Conservation (phyloP, 805 yeast genomes). For the Zygoascus bituminiphila region DNA sequence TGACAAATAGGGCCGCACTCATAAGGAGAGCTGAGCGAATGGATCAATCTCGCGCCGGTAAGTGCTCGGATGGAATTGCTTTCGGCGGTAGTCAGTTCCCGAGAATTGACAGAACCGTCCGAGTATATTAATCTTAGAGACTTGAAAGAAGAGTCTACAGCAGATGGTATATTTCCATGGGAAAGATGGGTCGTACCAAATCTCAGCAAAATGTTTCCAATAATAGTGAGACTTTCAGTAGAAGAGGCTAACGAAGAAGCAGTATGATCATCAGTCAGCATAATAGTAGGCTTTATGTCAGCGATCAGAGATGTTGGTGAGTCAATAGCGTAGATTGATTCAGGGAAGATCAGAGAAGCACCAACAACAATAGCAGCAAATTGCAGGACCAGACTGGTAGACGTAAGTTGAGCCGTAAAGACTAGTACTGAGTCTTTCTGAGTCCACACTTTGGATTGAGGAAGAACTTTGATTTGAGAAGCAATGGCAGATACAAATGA, state of each 20-base stretch:
- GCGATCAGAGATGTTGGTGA: constrained; percentile 19
- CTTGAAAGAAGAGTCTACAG: constrained; percentile 20
- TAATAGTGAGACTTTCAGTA: constrained; percentile 18
- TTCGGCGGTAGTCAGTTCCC: constrained; percentile 19
- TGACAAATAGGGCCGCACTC: constrained; percentile 30
- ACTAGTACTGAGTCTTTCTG: constrained; percentile 25
- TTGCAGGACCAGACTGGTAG: constrained; percentile 23
- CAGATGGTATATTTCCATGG: constrained; percentile 22
- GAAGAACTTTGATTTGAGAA: constrained; percentile 29
- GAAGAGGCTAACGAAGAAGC: constrained; percentile 21
- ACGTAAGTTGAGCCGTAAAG: constrained; percentile 22
- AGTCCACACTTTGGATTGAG: constrained; percentile 24
- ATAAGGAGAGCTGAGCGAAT: constrained; percentile 24
- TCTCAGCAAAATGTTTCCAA: constrained; percentile 7
- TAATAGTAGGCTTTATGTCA: constrained; percentile 22
- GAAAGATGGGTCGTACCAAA: constrained; percentile 16
- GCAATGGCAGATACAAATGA: constrained; percentile 30
- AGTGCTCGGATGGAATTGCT: constrained; percentile 25
- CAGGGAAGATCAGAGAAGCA: constrained; percentile 13
- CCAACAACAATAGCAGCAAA: constrained; percentile 28
- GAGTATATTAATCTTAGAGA: constrained; percentile 26
- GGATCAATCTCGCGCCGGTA: constrained; percentile 30
- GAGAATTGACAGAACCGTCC: background rate
- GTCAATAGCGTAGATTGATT: constrained; percentile 4
- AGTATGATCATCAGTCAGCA: constrained; percentile 26